Evolutionary conservation across 192 early-diverging fungal genomes (phyloP).

Genomic region (Coemansia guatemalensis): DNA sequence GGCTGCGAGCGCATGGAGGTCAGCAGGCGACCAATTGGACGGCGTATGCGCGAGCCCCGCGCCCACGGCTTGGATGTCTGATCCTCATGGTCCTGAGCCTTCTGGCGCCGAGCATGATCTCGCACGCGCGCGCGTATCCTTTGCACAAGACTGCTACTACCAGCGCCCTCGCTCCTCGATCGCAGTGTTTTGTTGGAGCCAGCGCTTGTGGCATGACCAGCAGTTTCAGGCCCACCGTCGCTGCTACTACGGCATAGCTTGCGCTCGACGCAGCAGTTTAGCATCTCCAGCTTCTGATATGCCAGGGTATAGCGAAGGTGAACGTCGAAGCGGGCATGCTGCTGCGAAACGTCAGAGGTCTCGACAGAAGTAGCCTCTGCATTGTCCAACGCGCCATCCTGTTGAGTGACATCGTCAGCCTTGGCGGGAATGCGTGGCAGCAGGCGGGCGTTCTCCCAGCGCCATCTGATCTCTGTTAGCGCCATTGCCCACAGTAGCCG

Average conservation of each 20-base stretch:
- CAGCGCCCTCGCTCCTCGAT: background rate
- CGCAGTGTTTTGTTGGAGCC: too few species aligned
- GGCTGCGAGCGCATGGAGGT: conserved; percentile 25
- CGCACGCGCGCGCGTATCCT: conserved; percentile 38
- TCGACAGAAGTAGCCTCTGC: conserved; percentile 7
- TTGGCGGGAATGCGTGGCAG: conserved; percentile 56
- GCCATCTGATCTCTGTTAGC: conserved; percentile 58
- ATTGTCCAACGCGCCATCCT: conserved; percentile 10
- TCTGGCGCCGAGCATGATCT: conserved; percentile 27
- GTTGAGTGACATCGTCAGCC: conserved; percentile 17
- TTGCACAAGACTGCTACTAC: conserved; percentile 22
- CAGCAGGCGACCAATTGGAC: conserved; percentile 44
- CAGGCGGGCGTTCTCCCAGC: conserved; percentile 61
- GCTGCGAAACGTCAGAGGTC: background rate
- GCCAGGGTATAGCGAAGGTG: conserved; percentile 67
- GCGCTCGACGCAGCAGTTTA: conserved; percentile 74
- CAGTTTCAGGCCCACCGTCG: background rate
- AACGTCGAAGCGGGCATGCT: conserved; percentile 31
- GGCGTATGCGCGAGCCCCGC: conserved; percentile 37
- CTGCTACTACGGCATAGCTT: conserved; percentile 5
- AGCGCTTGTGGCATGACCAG: background rate
- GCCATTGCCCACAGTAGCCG: conserved; percentile 69
- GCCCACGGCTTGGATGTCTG: conserved; percentile 21
- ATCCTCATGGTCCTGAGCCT: conserved; percentile 21
- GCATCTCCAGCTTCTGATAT: conserved; percentile 78